phyloP scores from a whole-genome alignment of 2,329 filamentous ascomycete species.

The Cladophialophora carrionii region DNA sequence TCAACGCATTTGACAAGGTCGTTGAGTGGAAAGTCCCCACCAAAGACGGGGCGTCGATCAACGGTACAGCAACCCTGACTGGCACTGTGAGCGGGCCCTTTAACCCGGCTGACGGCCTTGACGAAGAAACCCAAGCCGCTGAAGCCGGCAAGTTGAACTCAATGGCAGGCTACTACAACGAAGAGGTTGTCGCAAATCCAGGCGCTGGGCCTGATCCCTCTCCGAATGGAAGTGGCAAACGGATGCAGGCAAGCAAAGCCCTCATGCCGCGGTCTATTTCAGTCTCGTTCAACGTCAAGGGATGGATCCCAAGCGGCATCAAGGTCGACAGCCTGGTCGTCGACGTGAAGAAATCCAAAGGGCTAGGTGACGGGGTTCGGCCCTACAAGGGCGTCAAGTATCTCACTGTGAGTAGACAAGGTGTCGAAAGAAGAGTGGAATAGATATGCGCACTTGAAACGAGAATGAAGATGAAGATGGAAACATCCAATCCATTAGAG shows the following conservation, averaged over 20 bases:
- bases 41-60: slow-evolving; percentile 71
- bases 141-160: slow-evolving; percentile 43
- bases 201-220: slow-evolving; percentile 35
- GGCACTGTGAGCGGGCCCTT: slow-evolving; percentile 76
- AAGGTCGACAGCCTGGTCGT: slow-evolving; percentile 65
- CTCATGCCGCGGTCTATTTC: slow-evolving; percentile 79
- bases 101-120: slow-evolving; percentile 46
- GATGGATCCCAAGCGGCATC: slow-evolving; percentile 67
- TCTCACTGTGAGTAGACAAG: slow-evolving; percentile 69
- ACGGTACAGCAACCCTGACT: slow-evolving; percentile 71
- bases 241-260: slow-evolving; percentile 63
- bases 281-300: slow-evolving; percentile 66
- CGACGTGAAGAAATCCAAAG: slow-evolving; percentile 77
- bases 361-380: slow-evolving; percentile 82
- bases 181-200: slow-evolving; percentile 44
- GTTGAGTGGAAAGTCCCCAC: slow-evolving; percentile 83
- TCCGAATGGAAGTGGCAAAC: slow-evolving; percentile 31
- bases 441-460: slow-evolving; percentile 1
- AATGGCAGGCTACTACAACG: slow-evolving; percentile 52
- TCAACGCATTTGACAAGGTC: slow-evolving; percentile 69
- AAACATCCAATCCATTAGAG: neutral
- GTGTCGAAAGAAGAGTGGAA: slow-evolving; percentile 50
- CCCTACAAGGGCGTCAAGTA: slow-evolving; percentile 99
- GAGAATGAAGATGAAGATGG: neutral
- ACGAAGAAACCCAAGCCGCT: slow-evolving; percentile 40